phyloP scores from a whole-genome alignment of 805 yeast genomes.

The Saturnispora saitoi region DNA sequence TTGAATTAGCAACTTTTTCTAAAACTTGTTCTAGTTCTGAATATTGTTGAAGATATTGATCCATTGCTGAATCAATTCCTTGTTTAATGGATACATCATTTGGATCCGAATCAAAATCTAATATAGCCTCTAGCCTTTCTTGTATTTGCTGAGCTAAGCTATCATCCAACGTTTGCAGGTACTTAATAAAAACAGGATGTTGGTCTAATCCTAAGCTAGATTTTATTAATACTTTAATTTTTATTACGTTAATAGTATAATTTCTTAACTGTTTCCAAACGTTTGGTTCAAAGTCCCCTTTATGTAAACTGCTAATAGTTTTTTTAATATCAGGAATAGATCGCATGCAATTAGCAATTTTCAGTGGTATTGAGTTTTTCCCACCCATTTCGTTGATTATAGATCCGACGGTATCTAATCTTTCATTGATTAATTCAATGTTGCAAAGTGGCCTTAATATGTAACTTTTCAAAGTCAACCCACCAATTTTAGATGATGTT shows the following conservation, averaged over 20 bases:
- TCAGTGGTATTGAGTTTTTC: neutral
- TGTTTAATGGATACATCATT: constrained; percentile 24
- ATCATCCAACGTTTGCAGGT: constrained; percentile 13
- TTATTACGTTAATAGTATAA: constrained; percentile 18
- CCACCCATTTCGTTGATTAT: constrained; percentile 15
- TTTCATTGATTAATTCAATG: constrained; percentile 20
- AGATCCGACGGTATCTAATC: constrained; percentile 24
- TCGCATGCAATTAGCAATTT: neutral
- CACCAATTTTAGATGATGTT: constrained; percentile 27
- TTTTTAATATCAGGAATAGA: constrained; percentile 26
- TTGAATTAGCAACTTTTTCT: constrained; percentile 17
- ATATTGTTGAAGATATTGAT: constrained; percentile 22
- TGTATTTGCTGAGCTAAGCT: constrained; percentile 11
- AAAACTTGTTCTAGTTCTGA: constrained; percentile 28
- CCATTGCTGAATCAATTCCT: constrained; percentile 26
- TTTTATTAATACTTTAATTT: constrained; percentile 13
- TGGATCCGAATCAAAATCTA: constrained; percentile 31
- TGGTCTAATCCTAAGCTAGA: neutral
- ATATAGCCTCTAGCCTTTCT: constrained; percentile 19
- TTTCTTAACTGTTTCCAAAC: constrained; percentile 27
- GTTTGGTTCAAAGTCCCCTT: constrained; percentile 21
- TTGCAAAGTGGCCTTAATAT: constrained; percentile 29
- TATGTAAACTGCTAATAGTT: constrained; percentile 16
- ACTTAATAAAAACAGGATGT: constrained; percentile 11
- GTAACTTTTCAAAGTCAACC: constrained; percentile 27